phyloP scores from a whole-genome alignment of 2,329 filamentous ascomycete genomes.

The Exophiala spinifera region DNA sequence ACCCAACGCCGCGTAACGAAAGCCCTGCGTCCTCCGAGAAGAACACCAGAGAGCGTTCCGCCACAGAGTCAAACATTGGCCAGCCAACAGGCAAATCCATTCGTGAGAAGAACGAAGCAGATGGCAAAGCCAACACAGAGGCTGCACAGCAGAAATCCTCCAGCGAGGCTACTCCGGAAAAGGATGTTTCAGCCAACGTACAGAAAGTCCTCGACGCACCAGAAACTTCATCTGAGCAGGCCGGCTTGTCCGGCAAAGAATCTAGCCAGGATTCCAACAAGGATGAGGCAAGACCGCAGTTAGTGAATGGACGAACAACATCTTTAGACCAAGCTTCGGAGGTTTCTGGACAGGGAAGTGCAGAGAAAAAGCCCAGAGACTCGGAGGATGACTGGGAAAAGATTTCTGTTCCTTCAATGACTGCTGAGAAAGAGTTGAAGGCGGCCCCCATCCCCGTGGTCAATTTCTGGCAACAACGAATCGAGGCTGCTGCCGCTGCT shows the following conservation, averaged over 20 bases:
- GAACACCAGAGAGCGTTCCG: conserved; percentile 13
- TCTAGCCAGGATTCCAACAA: conserved; percentile 62
- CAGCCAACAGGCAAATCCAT: conserved; percentile 8
- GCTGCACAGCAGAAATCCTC: conserved; percentile 34
- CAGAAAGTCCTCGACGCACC: conserved; percentile 25
- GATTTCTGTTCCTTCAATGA: conserved; percentile 48
- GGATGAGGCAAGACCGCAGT: conserved; percentile 55
- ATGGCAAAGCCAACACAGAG: conserved; percentile 32
- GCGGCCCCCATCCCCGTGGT: conserved; percentile 79
- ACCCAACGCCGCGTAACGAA: conserved; percentile 19
- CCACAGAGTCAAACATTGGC: conserved; percentile 5
- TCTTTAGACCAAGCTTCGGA: conserved; percentile 9
- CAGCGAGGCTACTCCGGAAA: conserved; percentile 45
- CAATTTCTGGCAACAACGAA: conserved; percentile 84
- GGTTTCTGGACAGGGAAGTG: conserved; percentile 33
- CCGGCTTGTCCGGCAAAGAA: conserved; percentile 66
- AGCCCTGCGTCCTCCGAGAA: conserved; percentile 22
- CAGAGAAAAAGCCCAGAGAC: conserved; percentile 52
- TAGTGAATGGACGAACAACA: conserved; percentile 14
- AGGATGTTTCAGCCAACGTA: conserved; percentile 27
- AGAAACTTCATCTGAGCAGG: conserved; percentile 28
- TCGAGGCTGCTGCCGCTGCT: conserved; percentile 60
- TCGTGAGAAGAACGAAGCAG: conserved; percentile 4
- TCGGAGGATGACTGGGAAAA: conserved; percentile 58
- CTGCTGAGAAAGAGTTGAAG: conserved; percentile 58